A percentile compares a stretch with the other conserved stretches of the same genome.
phyloP scores from a whole-genome alignment of 2,329 filamentous ascomycete species.

The Colletotrichum sp. region DNA sequence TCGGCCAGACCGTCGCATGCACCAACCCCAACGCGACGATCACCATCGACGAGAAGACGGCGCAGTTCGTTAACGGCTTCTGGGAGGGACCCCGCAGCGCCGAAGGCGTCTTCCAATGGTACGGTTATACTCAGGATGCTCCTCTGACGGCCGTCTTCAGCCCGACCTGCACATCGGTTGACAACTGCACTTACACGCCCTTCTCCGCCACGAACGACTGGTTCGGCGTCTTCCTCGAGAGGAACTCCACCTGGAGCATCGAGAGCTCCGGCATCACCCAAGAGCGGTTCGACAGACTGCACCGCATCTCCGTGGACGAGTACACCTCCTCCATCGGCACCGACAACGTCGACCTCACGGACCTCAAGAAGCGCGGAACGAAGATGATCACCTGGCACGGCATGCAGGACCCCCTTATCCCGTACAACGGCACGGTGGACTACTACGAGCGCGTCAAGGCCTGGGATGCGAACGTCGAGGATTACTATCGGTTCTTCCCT shows the following conservation, averaged over 20 bases:
- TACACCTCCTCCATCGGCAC: constrained; percentile 29
- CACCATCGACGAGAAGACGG: background rate
- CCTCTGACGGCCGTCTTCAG: background rate
- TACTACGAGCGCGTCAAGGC: constrained; percentile 25
- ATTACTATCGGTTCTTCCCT: constrained; percentile 57
- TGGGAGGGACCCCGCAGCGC: background rate
- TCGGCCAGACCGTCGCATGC: constrained; percentile 22
- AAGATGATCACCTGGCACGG: constrained; percentile 37
- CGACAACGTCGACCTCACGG: constrained; percentile 30
- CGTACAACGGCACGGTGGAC: constrained; percentile 32
- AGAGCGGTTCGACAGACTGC: constrained; percentile 33
- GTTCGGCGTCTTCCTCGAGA: constrained; percentile 38
- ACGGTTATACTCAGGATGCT: background rate
- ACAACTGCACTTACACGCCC: background rate
- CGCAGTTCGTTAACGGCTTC: background rate
- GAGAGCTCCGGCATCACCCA: constrained; percentile 13
- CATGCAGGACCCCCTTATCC: constrained; percentile 39
- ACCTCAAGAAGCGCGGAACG: constrained; percentile 40
- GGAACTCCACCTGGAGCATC: constrained; percentile 39
- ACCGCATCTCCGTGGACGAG: background rate
- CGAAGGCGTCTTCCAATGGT: background rate
- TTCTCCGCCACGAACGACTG: background rate
- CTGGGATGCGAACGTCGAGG: constrained; percentile 35
- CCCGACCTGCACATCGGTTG: background rate
- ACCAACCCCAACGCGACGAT: constrained; percentile 18